phyloP scores from a whole-genome alignment of 1,284 basidiomycete genomes.

The Coriolopsis trogii region DNA sequence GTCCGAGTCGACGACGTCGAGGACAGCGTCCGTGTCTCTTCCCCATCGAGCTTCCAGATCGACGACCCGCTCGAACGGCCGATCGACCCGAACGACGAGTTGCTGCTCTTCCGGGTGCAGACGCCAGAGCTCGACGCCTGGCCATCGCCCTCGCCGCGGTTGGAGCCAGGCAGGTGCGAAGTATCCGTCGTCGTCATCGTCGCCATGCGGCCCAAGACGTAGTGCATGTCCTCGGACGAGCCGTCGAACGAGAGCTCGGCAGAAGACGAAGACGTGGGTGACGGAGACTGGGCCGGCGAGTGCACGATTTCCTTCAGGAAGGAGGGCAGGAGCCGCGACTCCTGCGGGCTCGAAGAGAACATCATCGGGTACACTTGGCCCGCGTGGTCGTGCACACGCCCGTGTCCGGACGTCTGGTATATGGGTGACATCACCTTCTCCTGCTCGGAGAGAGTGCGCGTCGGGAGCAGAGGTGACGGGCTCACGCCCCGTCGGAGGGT shows the following conservation, averaged over 20 bases:
- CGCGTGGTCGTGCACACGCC: slow-evolving; percentile 27
- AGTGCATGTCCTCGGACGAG: slow-evolving; percentile 51
- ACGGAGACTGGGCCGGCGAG: slow-evolving; percentile 61
- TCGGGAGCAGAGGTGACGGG: slow-evolving; percentile 12
- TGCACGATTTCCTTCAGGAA: slow-evolving; percentile 75
- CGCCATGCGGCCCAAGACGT: slow-evolving; percentile 18
- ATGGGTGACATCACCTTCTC: slow-evolving; percentile 49
- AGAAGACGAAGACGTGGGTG: slow-evolving; percentile 55
- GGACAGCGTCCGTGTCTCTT: slow-evolving; percentile 53
- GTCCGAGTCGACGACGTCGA: slow-evolving; percentile 11
- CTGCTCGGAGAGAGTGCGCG: slow-evolving; percentile 17
- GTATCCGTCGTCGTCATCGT: background rate
- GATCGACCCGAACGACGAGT: slow-evolving; percentile 13
- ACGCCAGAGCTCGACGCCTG: background rate
- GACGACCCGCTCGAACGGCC: slow-evolving; percentile 18
- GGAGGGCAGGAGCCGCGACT: slow-evolving; percentile 56
- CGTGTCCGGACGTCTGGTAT: slow-evolving; percentile 62
- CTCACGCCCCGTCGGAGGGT: too few species aligned
- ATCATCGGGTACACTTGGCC: slow-evolving; percentile 9
- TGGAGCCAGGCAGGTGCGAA: background rate
- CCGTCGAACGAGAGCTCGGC: slow-evolving; percentile 66
- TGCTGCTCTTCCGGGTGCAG: slow-evolving; percentile 1
- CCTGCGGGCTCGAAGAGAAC: slow-evolving; percentile 27
- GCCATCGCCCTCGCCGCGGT: background rate
- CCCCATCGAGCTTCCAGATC: slow-evolving; percentile 69